A percentile compares a stretch with the other conserved stretches of the same genome.
Conservation (phyloP, 116 monocot species). For the Cymodocea nodosa region DNA sequence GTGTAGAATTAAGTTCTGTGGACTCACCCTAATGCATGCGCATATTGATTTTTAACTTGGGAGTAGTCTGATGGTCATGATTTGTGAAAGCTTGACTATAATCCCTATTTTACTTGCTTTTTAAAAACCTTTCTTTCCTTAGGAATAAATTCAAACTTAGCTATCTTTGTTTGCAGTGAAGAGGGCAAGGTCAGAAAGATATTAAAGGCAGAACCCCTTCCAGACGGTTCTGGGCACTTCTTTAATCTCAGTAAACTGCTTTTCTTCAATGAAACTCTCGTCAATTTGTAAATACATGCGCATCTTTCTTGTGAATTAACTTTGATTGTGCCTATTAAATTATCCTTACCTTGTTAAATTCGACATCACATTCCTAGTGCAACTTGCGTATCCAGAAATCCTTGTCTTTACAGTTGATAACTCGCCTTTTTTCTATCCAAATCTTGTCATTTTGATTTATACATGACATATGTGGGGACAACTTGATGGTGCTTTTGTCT, state of each 20-base stretch:
- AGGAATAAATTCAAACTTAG: too few relatives aligned
- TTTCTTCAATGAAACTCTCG: not conserved
- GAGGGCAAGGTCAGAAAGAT: constrained; percentile 91
- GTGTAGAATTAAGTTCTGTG: too few relatives aligned
- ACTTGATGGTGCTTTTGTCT: too few relatives aligned
- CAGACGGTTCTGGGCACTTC: constrained; percentile 81
- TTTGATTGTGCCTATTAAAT: not conserved
- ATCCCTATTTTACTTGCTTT: too few relatives aligned
- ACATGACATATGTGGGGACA: too few relatives aligned
- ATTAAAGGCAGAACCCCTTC: constrained; percentile 85
- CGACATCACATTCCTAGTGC: too few relatives aligned
- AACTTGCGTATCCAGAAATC: not conserved
- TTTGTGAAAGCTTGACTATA: too few relatives aligned
- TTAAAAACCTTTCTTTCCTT: too few relatives aligned
- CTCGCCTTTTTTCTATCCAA: not conserved
- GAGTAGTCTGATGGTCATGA: too few relatives aligned
- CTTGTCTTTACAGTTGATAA: not conserved
- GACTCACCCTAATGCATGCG: too few relatives aligned
- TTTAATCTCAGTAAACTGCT: constrained; percentile 63
- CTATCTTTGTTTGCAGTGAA: constrained; percentile 40
- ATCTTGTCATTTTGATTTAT: not conserved
- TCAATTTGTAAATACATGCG: not conserved
- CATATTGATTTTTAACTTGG: too few relatives aligned
- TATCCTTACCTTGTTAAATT: too few relatives aligned
- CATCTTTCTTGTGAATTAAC: not conserved